A percentile compares a stretch with the other conserved stretches of the same genome.
Evolutionary conservation across 1,284 basidiomycete genomes (phyloP).

Genomic region (Pseudozyma thailandica): DNA sequence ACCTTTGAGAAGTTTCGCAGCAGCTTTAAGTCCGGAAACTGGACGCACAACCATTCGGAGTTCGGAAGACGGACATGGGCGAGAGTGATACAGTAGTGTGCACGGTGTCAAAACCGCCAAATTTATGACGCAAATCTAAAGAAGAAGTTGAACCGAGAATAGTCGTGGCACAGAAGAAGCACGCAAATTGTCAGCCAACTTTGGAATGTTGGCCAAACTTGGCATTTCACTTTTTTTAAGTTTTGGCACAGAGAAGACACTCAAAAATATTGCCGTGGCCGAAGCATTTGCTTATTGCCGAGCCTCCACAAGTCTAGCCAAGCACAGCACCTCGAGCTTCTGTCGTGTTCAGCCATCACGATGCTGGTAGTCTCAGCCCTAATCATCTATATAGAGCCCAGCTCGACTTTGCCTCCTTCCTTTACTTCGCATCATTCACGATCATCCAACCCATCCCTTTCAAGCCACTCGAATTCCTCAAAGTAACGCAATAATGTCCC

Average conservation of each 20-base stretch:
- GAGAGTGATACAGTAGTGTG: background rate
- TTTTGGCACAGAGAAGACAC: too few relatives aligned
- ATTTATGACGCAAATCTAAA: conserved; percentile 1
- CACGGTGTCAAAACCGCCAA: background rate
- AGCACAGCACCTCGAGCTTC: background rate
- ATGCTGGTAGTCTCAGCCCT: background rate
- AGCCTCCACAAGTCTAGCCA: background rate
- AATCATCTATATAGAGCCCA: background rate
- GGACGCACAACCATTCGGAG: too few relatives aligned
- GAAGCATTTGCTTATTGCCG: background rate
- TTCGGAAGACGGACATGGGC: background rate
- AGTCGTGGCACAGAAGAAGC: background rate
- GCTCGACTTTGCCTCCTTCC: background rate
- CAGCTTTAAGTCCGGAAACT: conserved; percentile 6
- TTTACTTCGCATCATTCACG: background rate
- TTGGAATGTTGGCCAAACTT: background rate
- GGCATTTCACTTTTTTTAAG: too few relatives aligned
- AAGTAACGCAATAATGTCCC: conserved; percentile 16
- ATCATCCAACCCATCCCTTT: background rate
- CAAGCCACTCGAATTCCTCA: background rate
- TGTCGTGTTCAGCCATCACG: background rate
- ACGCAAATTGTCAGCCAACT: conserved; percentile 1
- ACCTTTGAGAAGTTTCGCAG: background rate
- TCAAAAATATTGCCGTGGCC: conserved; percentile 12
- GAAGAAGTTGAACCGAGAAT: background rate